Evolutionary conservation across 257 asterid genomes (phyloP), one percentile per base, ranked within the genome.

Genomic region (Thymus mandschuricus): DNA sequence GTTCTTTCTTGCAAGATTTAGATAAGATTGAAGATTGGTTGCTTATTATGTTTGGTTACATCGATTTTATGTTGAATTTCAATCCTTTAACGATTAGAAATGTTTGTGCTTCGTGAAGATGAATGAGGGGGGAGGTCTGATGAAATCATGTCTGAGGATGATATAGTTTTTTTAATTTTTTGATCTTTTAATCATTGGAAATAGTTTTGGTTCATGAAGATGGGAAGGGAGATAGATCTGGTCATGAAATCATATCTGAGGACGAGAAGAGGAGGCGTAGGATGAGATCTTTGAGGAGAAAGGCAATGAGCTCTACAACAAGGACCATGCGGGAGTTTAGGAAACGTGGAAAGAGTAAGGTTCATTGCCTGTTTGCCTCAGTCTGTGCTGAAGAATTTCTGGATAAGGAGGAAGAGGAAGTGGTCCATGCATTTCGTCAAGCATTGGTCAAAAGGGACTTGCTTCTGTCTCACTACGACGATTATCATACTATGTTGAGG

Each of bases 401-500:
- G 40, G 94, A 91, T 57, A 91, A 89, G 85, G 85, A 83, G 76
- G 97, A 95, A 83, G 95, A 81, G 88, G 86, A 77, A 78, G 88
- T 87, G 1, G 91, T 89, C 10, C 77, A 82, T 76, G 84, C 73
- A 27, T 86, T 91, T 81, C 87, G 94, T 55, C 85, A 68, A 77
- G 78, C 70, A 63, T 83, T 95, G 89, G 70, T 86, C 69, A 91
- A 86, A 65, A 86, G 82, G 73, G 90, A 83, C 78, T 69, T 89
- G 76, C 93, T 95, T 79, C 97, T 89, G 10, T 61, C 87, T 69
- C 86, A 81, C 33, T 96, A 89, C 69, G 95, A 92, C 84, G 99
- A 95, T 75, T 89, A 89, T 75, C 98, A 89, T 74, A 84, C 83
- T 64, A 54, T 90, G 87, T 80, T 92, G 85, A 92, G 99, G 99